Evolutionary conservation across 2,329 filamentous ascomycete genomes (phyloP).

Genomic region (Aspergillus ochraceus): DNA sequence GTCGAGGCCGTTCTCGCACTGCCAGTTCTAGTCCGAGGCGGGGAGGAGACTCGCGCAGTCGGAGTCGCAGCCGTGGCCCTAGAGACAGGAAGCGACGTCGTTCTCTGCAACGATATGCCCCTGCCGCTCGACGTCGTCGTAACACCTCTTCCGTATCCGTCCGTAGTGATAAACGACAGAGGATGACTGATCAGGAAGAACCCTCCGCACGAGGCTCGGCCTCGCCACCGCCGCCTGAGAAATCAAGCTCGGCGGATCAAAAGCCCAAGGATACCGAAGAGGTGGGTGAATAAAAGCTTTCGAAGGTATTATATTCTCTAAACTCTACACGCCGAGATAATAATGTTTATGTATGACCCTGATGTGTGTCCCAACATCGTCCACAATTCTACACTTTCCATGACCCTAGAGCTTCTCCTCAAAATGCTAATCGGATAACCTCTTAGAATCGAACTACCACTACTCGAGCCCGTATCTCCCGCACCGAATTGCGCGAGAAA

Average conservation of each 20-base stretch:
- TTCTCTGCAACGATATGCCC: slow-evolving; percentile 48
- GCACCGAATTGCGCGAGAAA: slow-evolving; percentile 38
- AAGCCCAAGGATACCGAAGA: slow-evolving; percentile 28
- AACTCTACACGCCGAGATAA: neutral
- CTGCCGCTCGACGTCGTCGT: slow-evolving; percentile 40
- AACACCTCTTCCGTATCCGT: slow-evolving; percentile 45
- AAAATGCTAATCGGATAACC: neutral
- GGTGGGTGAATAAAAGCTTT: slow-evolving; percentile 32
- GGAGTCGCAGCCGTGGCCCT: slow-evolving; percentile 23
- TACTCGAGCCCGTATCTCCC: slow-evolving; percentile 24
- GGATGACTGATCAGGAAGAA: slow-evolving; percentile 40
- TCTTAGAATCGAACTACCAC: slow-evolving; percentile 4
- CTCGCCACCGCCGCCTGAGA: slow-evolving; percentile 21
- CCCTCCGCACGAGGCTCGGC: slow-evolving; percentile 24
- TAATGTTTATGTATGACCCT: neutral
- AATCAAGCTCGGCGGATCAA: slow-evolving; percentile 17
- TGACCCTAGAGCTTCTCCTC: neutral
- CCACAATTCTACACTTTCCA: neutral
- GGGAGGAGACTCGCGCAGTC: slow-evolving; percentile 13
- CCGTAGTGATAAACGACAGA: slow-evolving; percentile 44
- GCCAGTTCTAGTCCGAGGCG: slow-evolving; percentile 46
- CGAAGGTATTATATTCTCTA: slow-evolving; percentile 7
- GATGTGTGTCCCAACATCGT: neutral
- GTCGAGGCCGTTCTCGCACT: slow-evolving; percentile 28
- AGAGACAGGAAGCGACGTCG: slow-evolving; percentile 44